These are phyloP conservation scores for Volvariella surrecta DNA, from an alignment of 1,284 basidiomycete genomes.

Conservation along the genomic window DNA sequence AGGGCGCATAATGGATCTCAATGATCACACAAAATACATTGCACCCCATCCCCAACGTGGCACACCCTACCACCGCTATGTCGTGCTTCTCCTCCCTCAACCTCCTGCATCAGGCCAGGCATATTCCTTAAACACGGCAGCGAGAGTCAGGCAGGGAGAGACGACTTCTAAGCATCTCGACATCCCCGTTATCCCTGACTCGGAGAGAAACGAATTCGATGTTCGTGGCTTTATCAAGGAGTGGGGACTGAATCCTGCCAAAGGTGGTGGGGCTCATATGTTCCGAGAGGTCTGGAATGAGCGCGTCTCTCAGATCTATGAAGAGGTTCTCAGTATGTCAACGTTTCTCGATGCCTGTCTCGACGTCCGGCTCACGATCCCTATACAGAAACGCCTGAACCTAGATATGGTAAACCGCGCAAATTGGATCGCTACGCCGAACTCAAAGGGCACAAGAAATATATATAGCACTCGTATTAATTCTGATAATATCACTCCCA, in stretches of 20 bases:
- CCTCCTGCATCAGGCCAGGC: slow-evolving; percentile 22
- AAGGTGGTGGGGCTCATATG: slow-evolving; percentile 74
- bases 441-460: slow-evolving; percentile 27
- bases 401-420: slow-evolving; percentile 54
- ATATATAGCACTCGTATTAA: too few relatives aligned
- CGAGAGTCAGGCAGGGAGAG: slow-evolving; percentile 18
- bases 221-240: slow-evolving; percentile 52
- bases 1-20: slow-evolving; percentile 29
- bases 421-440: slow-evolving; percentile 48
- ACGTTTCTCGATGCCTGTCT: slow-evolving; percentile 8
- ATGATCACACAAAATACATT: slow-evolving; percentile 61
- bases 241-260: slow-evolving; percentile 43
- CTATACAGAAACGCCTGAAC: slow-evolving; percentile 49
- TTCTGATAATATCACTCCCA: too few relatives aligned
- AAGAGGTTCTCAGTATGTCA: slow-evolving; percentile 57
- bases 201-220: slow-evolving; percentile 50
- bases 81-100: slow-evolving; percentile 72
- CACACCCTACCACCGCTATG: slow-evolving; percentile 83
- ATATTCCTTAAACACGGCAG: slow-evolving; percentile 23
- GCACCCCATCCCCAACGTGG: slow-evolving; percentile 86
- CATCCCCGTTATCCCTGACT: slow-evolving; percentile 27
- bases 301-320: slow-evolving; percentile 60
- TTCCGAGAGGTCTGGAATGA: slow-evolving; percentile 76
- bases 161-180: slow-evolving; percentile 32
- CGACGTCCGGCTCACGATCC: slow-evolving; percentile 9